Conservation (phyloP, 2,329 filamentous ascomycete species). For the Curvularia eragrostidis region DNA sequence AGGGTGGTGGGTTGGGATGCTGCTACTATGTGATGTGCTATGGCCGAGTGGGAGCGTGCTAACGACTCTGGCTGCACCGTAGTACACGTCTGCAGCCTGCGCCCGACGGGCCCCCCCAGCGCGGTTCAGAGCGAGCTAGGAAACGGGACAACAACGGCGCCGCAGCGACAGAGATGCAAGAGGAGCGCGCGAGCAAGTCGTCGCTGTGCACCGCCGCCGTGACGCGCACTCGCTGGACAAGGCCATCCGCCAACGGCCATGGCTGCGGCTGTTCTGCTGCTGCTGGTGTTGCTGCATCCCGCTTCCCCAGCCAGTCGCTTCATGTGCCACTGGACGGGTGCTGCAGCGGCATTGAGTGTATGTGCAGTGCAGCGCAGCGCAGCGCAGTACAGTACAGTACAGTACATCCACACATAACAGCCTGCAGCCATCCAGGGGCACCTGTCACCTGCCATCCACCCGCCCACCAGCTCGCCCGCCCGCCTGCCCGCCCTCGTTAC, state of each 20-base stretch:
- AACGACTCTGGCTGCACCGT: background rate
- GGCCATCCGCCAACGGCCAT: no score
- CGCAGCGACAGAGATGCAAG: background rate
- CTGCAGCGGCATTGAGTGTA: background rate
- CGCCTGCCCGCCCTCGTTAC: constrained; percentile 1
- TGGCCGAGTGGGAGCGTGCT: background rate
- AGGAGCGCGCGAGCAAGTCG: no score
- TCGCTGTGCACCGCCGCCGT: no score
- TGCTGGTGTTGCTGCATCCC: constrained; percentile 7
- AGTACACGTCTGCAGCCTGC: background rate
- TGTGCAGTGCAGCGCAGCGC: no score
- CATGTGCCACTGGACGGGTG: background rate
- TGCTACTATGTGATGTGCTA: background rate
- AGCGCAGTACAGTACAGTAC: no score
- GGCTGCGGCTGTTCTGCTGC: background rate
- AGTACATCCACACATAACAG: no score
- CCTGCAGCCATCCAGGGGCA: background rate
- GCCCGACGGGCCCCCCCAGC: no score
- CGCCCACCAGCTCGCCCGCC: background rate
- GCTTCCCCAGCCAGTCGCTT: constrained; percentile 16
- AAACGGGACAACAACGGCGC: constrained; percentile 16
- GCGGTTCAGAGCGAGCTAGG: constrained; percentile 1
- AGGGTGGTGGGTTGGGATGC: background rate
- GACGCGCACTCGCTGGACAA: background rate
- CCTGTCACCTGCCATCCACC: background rate